Percentiles rank a stretch among this genome's conserved stretches.
Evolutionary conservation across 2,329 filamentous ascomycete genomes (phyloP).

Genomic region (Penicillium sp.): DNA sequence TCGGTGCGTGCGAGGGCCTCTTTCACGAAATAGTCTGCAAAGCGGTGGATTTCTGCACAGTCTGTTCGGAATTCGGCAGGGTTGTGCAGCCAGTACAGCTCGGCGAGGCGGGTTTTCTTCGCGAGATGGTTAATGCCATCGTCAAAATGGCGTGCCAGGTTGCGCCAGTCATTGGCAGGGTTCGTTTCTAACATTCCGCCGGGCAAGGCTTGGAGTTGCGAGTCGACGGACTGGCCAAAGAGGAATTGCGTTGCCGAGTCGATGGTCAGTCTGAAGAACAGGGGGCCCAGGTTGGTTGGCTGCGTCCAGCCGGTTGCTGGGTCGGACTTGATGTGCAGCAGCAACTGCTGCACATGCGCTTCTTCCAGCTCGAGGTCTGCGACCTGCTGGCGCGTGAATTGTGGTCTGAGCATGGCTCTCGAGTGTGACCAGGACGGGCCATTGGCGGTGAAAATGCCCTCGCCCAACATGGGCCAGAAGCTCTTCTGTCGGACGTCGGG

Average conservation of each 20-base stretch:
- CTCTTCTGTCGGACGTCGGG: conserved; percentile 68
- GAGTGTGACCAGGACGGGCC: conserved; percentile 73
- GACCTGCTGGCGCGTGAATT: conserved; percentile 81
- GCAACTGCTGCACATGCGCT: conserved; percentile 59
- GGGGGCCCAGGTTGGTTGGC: conserved; percentile 65
- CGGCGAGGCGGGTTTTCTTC: background rate
- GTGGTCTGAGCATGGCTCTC: conserved; percentile 76
- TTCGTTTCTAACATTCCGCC: conserved; percentile 29
- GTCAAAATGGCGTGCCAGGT: conserved; percentile 6
- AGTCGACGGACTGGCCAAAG: conserved; percentile 69
- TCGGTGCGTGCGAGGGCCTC: conserved; percentile 41
- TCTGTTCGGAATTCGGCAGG: conserved; percentile 4
- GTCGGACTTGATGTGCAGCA: conserved; percentile 66
- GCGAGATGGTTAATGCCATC: background rate
- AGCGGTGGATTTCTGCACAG: conserved; percentile 5
- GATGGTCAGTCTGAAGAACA: conserved; percentile 81
- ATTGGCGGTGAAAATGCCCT: conserved; percentile 66
- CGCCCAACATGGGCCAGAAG: conserved; percentile 23
- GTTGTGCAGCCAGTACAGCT: conserved; percentile 6
- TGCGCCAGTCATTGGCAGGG: conserved; percentile 1
- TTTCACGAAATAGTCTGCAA: conserved; percentile 11
- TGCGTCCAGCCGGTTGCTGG: conserved; percentile 46
- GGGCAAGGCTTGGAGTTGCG: conserved; percentile 36
- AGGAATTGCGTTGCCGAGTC: conserved; percentile 86
- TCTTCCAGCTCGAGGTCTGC: conserved; percentile 80